Evolutionary conservation across 1,284 basidiomycete species (phyloP).

Genomic region (Sparassis latifolia): DNA sequence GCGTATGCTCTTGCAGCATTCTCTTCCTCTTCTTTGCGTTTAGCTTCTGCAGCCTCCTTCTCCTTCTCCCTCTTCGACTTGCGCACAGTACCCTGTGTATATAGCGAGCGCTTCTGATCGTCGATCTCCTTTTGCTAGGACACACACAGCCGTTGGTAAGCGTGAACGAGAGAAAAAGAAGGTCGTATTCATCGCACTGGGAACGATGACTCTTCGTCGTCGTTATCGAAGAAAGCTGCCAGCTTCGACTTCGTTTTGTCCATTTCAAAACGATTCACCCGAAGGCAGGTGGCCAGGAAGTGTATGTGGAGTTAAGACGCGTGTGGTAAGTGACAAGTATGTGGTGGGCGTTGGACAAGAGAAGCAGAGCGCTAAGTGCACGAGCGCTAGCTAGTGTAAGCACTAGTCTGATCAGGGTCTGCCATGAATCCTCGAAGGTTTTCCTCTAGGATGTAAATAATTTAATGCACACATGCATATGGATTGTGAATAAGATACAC

Average conservation of each 20-base stretch:
- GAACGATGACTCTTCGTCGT: constrained; percentile 76
- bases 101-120: constrained; percentile 71
- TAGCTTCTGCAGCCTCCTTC: constrained; percentile 82
- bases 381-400: too few species aligned
- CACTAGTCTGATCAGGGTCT: too few species aligned
- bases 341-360: too few species aligned
- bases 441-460: too few species aligned
- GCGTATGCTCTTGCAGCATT: constrained; percentile 74
- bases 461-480: too few species aligned
- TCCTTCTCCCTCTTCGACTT: constrained; percentile 84
- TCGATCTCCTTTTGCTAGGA: constrained; percentile 72
- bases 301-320: neutral
- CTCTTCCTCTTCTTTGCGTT: constrained; percentile 78
- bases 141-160: constrained; percentile 46
- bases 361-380: too few species aligned
- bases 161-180: constrained; percentile 44
- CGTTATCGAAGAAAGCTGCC: constrained; percentile 75
- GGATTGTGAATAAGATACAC: too few species aligned
- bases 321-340: too few species aligned
- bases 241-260: constrained; percentile 73
- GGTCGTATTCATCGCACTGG: constrained; percentile 77
- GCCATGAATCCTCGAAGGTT: too few species aligned
- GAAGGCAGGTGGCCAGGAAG: neutral
- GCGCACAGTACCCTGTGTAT: constrained; percentile 63
- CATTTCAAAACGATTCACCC: constrained; percentile 33